A percentile compares a stretch with the other conserved stretches of the same genome.
phyloP scores from a whole-genome alignment of 805 yeast species.

The Cyberlindnera maclurae region DNA sequence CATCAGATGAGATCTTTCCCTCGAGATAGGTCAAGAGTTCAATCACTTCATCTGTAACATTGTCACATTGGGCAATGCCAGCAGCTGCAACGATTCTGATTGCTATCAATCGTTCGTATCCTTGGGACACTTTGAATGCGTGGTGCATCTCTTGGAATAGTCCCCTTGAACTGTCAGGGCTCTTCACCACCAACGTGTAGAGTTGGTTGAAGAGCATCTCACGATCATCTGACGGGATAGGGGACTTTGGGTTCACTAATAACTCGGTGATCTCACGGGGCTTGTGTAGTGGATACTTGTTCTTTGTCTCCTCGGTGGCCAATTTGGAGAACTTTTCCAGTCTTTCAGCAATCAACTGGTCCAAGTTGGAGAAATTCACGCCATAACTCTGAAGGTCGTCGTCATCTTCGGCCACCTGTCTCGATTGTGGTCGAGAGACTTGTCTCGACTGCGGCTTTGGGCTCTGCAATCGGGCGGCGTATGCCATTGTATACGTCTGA shows the following conservation, averaged over 20 bases:
- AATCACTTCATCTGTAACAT: slow-evolving; percentile 14
- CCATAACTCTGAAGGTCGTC: slow-evolving; percentile 18
- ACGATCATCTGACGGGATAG: slow-evolving; percentile 19
- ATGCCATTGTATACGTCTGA: slow-evolving; percentile 3
- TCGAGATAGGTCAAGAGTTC: slow-evolving; percentile 15
- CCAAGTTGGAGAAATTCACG: slow-evolving; percentile 21
- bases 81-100: slow-evolving; percentile 19
- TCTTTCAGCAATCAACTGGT: slow-evolving; percentile 19
- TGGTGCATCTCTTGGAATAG: slow-evolving; percentile 14
- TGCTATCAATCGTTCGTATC: slow-evolving; percentile 13
- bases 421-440: slow-evolving; percentile 10
- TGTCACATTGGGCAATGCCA: slow-evolving; percentile 19
- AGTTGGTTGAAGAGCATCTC: slow-evolving; percentile 21
- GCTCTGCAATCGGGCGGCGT: slow-evolving; percentile 8
- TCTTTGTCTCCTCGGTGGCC: slow-evolving; percentile 6
- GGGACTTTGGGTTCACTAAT: slow-evolving; percentile 15
- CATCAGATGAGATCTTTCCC: slow-evolving; percentile 14
- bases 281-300: slow-evolving; percentile 19
- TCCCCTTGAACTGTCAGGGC: slow-evolving; percentile 8
- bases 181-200: slow-evolving; percentile 18
- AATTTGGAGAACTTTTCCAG: slow-evolving; percentile 14
- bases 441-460: slow-evolving; percentile 6
- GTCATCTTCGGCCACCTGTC: slow-evolving; percentile 10
- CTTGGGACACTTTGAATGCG: slow-evolving; percentile 14
- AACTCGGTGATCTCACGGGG: slow-evolving; percentile 17